These are phyloP conservation scores for Cyclanthera cordifolia DNA, from an alignment of 306 rosid genomes.

Conservation along the genomic window DNA sequence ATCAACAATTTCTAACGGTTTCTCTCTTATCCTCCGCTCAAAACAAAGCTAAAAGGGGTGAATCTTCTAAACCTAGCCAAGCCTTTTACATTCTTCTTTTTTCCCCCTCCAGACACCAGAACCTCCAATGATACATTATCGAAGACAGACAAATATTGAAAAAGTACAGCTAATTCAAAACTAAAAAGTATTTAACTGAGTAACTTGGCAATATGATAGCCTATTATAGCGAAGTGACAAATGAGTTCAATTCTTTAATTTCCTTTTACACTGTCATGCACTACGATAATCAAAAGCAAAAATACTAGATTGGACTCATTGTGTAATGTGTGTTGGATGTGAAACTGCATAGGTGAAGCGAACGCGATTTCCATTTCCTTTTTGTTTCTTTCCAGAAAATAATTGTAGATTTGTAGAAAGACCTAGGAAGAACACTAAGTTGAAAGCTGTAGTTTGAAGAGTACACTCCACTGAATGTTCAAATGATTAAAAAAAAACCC, in stretches of 20 bases:
- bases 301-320: neutral
- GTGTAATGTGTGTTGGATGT: neutral
- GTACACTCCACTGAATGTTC: neutral
- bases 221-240: neutral
- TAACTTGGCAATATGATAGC: neutral
- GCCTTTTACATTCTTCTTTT: neutral
- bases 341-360: neutral
- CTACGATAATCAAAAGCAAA: neutral
- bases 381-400: neutral
- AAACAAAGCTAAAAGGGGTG: neutral
- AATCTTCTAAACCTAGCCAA: neutral
- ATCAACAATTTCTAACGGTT: neutral
- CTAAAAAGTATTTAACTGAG: neutral
- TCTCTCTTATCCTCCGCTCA: neutral
- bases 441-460: conserved; percentile 3
- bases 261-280: neutral
- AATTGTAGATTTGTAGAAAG: neutral
- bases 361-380: neutral
- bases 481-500: neutral
- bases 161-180: neutral
- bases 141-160: neutral
- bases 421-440: neutral
- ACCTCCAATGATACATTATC: neutral
- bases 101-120: neutral
- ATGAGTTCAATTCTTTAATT: neutral